These are phyloP conservation scores for Bassia scoparia DNA, from an alignment of 148 eudicot species.

Conservation along the genomic window DNA sequence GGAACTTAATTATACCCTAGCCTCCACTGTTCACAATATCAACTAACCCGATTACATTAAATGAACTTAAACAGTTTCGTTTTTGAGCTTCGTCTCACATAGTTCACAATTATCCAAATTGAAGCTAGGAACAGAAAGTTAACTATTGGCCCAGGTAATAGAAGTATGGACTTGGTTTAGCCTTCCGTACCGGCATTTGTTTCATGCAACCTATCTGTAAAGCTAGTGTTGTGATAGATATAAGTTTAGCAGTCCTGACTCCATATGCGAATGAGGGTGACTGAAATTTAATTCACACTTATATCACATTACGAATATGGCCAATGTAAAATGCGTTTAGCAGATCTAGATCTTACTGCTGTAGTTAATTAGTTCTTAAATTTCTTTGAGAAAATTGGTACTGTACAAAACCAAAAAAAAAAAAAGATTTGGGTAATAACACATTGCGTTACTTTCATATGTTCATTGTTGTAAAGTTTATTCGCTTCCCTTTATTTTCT, in stretches of 20 bases:
- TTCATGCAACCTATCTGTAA: slow-evolving; percentile 25
- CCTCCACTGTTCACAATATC: neutral
- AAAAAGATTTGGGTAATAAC: neutral
- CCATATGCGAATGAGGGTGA: neutral
- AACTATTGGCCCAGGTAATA: neutral
- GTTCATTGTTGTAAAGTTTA: too few relatives aligned
- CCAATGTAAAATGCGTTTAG: slow-evolving; percentile 27
- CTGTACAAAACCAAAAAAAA: too few relatives aligned
- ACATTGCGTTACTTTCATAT: neutral
- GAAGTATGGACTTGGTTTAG: slow-evolving; percentile 11
- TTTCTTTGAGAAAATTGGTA: neutral
- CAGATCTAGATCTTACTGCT: slow-evolving; percentile 3
- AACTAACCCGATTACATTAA: neutral
- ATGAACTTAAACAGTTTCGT: neutral
- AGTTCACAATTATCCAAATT: slow-evolving; percentile 4
- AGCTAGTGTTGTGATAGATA: slow-evolving; percentile 21
- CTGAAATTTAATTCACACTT: slow-evolving; percentile 5
- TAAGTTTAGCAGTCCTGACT: slow-evolving; percentile 13
- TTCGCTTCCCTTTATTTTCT: too few relatives aligned
- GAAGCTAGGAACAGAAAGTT: slow-evolving; percentile 15
- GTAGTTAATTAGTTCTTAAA: neutral
- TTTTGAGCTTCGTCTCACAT: neutral
- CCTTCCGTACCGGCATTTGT: slow-evolving; percentile 10
- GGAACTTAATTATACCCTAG: neutral
- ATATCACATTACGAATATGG: slow-evolving; percentile 15